Evolutionary conservation across 768 basidiomycete genomes (phyloP).

Genomic region (Pleurotus citrinopileatus): DNA sequence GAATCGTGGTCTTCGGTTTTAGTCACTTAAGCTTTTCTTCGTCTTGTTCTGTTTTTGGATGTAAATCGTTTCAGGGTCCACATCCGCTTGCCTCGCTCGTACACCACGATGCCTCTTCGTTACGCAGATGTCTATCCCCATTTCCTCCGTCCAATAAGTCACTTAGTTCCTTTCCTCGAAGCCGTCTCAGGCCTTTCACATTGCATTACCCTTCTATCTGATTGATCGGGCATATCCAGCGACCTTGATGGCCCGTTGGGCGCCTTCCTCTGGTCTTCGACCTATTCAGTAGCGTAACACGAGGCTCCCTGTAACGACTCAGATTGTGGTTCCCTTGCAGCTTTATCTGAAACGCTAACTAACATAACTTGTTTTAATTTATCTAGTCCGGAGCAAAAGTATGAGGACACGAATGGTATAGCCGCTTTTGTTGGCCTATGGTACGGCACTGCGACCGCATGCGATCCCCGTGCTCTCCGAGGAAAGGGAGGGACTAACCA

Average conservation of each 20-base stretch:
- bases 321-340: background rate
- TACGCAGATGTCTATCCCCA: too few species aligned
- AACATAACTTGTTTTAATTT: background rate
- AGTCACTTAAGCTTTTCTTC: conserved; percentile 5
- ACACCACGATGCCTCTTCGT: too few species aligned
- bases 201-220: background rate
- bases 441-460: conserved; percentile 38
- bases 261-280: background rate
- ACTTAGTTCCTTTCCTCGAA: too few species aligned
- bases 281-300: too few species aligned
- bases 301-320: too few species aligned
- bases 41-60: background rate
- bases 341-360: background rate
- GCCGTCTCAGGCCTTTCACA: background rate
- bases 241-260: background rate
- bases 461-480: background rate
- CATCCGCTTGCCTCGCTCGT: too few species aligned
- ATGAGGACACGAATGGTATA: conserved; percentile 60
- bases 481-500: background rate
- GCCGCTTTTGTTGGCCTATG: conserved; percentile 70
- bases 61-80: conserved; percentile 1
- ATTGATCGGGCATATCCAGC: background rate
- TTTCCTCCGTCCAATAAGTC: too few species aligned
- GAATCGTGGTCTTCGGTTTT: background rate
- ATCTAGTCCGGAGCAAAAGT: conserved; percentile 59